Percentiles rank a stretch among this genome's conserved stretches.
Evolutionary conservation across 2,329 filamentous ascomycete species (phyloP).

Genomic region (Colletotrichum australisinense): DNA sequence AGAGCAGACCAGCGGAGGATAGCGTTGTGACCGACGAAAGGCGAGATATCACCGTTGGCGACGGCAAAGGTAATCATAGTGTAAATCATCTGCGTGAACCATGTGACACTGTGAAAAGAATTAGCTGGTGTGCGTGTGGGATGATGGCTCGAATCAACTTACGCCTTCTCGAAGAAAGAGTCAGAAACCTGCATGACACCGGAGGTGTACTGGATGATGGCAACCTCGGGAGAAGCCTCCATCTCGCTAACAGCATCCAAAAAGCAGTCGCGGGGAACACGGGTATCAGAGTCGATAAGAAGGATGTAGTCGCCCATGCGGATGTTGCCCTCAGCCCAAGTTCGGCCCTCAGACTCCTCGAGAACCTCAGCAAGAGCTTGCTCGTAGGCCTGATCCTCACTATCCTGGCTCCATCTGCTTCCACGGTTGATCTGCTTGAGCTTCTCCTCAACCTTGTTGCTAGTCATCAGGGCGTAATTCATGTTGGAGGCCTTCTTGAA

Average conservation of each 20-base stretch:
- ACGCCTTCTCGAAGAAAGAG: constrained; percentile 77
- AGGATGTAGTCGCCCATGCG: constrained; percentile 72
- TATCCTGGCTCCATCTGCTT: constrained; percentile 50
- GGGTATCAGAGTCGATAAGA: constrained; percentile 76
- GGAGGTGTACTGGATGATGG: constrained; percentile 78
- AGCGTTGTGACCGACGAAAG: constrained; percentile 84
- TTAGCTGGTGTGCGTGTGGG: constrained; percentile 41
- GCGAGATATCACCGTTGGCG: constrained; percentile 77
- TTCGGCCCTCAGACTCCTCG: constrained; percentile 60
- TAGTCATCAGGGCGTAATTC: constrained; percentile 71
- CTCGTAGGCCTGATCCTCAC: constrained; percentile 57
- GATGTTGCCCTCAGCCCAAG: constrained; percentile 68
- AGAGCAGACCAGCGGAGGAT: constrained; percentile 72
- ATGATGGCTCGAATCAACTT: background rate
- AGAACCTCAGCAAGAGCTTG: constrained; percentile 57
- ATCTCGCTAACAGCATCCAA: constrained; percentile 79
- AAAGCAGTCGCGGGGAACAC: constrained; percentile 75
- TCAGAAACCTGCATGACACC: constrained; percentile 82
- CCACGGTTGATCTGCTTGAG: constrained; percentile 52
- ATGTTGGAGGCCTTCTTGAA: constrained; percentile 78
- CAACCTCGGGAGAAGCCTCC: constrained; percentile 76
- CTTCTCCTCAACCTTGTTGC: constrained; percentile 66
- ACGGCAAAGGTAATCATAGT: constrained; percentile 78
- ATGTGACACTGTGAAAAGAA: constrained; percentile 65
- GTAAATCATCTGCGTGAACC: constrained; percentile 84